Evolutionary conservation across 768 basidiomycete genomes (phyloP), one percentile per base, ranked within the genome.

Genomic region (Pleurotus citrinopileatus): DNA sequence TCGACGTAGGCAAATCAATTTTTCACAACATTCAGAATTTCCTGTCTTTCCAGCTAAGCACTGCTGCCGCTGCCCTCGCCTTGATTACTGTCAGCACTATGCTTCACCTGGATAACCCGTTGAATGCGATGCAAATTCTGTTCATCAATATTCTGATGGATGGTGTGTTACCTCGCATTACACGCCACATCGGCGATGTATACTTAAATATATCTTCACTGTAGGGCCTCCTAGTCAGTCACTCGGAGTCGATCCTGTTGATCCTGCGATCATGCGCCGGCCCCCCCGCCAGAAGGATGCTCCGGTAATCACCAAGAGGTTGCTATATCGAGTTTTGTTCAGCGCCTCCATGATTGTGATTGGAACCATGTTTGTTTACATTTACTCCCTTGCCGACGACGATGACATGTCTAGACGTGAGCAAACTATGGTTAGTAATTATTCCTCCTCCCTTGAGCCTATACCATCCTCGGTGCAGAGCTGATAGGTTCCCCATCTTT

Each of bases 91-190:
- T 98, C 53, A 93, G 91, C 67, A 98, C 95, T 19, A 78, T 94
- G 67, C 83, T 98, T 61, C 85, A 89, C 12, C 76, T 97, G 28
- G 86, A 84, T 62, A 98, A 96, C 63, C 95, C 95, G 2, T 78
- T 98, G 58, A 98, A 98, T 63, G 87, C 95, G 3, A 98, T 98
- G 94, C 94, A 98, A 68, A 98, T 98, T 62, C 73, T 98, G n/a
- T 98, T 97, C 67, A 98, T 98, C 64, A 98, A 98, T 71, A 97
- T 98, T 65, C 81, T 98, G 44, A 98, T 98, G 95, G 96, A 98
- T 59, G 94, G 94, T 88, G 54, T 28, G 79, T 69, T 15, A 17
- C 27, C 10, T 22, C 25, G 48, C 22, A 51, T 17, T 36, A 27
- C 7, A 44, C 37, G 7, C n/a, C 42, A 36, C 29, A 9, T 47